Conservation (phyloP, 2,329 filamentous ascomycete genomes). For the Talaromyces sp. region DNA sequence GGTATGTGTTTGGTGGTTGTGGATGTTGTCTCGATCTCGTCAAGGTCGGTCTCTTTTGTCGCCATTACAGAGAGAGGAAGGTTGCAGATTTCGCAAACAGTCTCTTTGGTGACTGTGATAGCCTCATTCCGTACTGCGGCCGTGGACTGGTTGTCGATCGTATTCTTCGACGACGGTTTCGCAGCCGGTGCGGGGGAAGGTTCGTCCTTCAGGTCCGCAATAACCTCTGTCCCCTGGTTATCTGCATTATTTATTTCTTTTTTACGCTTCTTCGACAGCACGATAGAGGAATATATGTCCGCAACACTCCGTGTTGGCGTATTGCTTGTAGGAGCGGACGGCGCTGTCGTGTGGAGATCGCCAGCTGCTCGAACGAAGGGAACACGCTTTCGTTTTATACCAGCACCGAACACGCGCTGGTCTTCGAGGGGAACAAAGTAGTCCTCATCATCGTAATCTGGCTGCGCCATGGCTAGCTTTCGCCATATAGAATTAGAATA, state of each 20-base stretch:
- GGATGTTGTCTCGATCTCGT: background rate
- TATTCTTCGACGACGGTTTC: background rate
- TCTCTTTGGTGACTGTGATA: background rate
- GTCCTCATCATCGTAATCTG: conserved; percentile 50
- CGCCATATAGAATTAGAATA: background rate
- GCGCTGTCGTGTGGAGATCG: conserved; percentile 24
- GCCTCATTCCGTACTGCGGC: background rate
- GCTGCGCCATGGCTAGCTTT: background rate
- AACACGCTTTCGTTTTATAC: conserved; percentile 60
- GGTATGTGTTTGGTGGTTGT: conserved; percentile 25
- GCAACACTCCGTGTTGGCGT: conserved; percentile 31
- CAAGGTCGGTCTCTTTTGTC: background rate
- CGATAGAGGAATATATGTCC: conserved; percentile 48
- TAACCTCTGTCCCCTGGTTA: background rate
- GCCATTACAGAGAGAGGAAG: conserved; percentile 45
- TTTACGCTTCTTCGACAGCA: conserved; percentile 31
- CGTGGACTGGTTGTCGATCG: background rate
- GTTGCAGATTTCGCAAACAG: conserved; percentile 56
- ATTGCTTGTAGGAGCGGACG: conserved; percentile 18
- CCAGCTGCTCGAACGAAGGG: conserved; percentile 56
- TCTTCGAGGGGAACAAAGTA: conserved; percentile 58
- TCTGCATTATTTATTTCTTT: conserved; percentile 18
- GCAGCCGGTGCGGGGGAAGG: conserved; percentile 17
- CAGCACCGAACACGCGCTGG: conserved; percentile 60
- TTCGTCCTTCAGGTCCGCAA: background rate